Percentiles rank a stretch among this genome's conserved stretches.
These are phyloP conservation scores for Diaporthe capsici DNA, from an alignment of 2,329 filamentous ascomycete genomes.

Conservation along the genomic window DNA sequence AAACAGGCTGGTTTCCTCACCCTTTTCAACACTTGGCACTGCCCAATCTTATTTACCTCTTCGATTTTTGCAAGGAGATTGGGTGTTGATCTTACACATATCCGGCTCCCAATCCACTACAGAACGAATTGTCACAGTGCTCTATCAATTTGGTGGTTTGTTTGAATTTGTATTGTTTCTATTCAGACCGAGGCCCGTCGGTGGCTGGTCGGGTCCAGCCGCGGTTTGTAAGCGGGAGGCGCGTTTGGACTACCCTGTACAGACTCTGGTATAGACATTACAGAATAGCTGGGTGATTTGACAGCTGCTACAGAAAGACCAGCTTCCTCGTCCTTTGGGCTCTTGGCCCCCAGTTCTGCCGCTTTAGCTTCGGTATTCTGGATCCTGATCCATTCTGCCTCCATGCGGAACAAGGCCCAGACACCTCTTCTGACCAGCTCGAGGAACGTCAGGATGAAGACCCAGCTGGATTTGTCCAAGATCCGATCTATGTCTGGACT, in stretches of 20 bases:
- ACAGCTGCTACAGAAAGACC: neutral
- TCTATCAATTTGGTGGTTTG: no score
- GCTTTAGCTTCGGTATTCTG: neutral
- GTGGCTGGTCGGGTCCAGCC: neutral
- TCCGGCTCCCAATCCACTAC: neutral
- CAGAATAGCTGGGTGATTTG: constrained; percentile 11
- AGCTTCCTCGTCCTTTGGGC: constrained; percentile 13
- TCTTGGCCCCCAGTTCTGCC: neutral
- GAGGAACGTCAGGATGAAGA: constrained; percentile 6
- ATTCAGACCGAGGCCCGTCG: constrained; percentile 1
- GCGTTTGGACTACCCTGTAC: neutral
- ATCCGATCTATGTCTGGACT: constrained; percentile 17
- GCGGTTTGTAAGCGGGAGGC: constrained; percentile 4
- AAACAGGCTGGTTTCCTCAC: neutral
- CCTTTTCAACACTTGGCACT: neutral
- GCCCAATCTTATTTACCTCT: neutral
- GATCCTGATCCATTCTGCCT: constrained; percentile 14
- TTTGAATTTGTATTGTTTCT: neutral
- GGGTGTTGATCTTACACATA: neutral
- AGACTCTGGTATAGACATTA: constrained; percentile 5
- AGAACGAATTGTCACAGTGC: neutral
- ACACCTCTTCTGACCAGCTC: neutral
- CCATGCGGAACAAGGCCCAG: constrained; percentile 18
- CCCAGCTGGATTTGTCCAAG: constrained; percentile 3
- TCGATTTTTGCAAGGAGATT: neutral